Percentiles rank a stretch among this genome's conserved stretches.
Evolutionary conservation across 139 green algal genomes (phyloP).

Genomic region (Micractinium conductrix): DNA sequence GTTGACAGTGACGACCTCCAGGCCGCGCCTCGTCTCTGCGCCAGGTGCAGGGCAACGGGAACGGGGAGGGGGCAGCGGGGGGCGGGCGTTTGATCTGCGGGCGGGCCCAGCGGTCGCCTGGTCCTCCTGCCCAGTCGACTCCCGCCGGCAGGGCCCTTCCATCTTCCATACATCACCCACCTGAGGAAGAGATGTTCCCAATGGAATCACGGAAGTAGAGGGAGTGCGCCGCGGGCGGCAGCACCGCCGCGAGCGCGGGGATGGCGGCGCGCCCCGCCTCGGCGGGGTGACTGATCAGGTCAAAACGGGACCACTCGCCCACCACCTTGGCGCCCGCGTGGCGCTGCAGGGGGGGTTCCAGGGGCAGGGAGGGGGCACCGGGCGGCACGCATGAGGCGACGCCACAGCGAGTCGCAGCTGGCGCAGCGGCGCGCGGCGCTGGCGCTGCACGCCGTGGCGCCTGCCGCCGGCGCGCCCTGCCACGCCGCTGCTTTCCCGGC

Average conservation of each 20-base stretch:
- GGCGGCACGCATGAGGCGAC: background rate
- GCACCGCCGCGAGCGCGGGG: slow-evolving; percentile 36
- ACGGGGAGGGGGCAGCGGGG: too few species aligned
- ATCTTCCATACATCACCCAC: background rate
- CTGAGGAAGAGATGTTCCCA: slow-evolving; percentile 89
- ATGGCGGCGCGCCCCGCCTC: slow-evolving; percentile 42
- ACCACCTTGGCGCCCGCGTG: slow-evolving; percentile 35
- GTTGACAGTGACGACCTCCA: slow-evolving; percentile 43
- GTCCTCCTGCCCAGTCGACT: too few species aligned
- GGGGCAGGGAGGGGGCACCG: background rate
- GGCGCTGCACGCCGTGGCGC: too few species aligned
- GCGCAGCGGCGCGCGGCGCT: too few species aligned
- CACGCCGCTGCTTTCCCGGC: too few species aligned
- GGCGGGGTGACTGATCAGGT: slow-evolving; percentile 46
- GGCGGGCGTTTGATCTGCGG: too few species aligned
- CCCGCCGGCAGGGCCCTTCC: too few species aligned
- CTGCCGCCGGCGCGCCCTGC: too few species aligned
- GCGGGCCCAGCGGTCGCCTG: too few species aligned
- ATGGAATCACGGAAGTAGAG: slow-evolving; percentile 92
- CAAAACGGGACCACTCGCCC: slow-evolving; percentile 72
- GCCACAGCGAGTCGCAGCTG: too few species aligned
- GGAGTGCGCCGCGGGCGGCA: slow-evolving; percentile 64
- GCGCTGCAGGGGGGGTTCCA: background rate
- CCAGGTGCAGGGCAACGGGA: background rate
- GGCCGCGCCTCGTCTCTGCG: slow-evolving; percentile 1